These are phyloP conservation scores for Micromonas pusilla DNA, from an alignment of 139 green algal species.

Conservation along the genomic window DNA sequence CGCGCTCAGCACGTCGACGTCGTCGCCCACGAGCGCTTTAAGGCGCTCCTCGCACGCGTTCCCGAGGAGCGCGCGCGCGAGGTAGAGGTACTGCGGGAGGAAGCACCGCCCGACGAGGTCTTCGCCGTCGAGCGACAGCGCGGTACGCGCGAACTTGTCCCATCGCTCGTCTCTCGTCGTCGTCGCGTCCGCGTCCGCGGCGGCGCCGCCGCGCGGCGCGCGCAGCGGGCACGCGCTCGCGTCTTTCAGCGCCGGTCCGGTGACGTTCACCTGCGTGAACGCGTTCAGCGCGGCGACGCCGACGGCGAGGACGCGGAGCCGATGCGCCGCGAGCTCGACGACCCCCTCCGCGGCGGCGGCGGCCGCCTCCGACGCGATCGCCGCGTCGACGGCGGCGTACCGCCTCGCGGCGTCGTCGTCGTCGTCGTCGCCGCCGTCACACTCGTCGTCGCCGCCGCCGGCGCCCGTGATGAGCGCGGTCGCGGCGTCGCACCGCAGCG, in stretches of 20 bases:
- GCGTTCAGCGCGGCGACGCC: slow-evolving; percentile 43
- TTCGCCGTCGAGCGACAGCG: slow-evolving; percentile 55
- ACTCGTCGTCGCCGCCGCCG: neutral
- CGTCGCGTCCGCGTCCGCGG: slow-evolving; percentile 34
- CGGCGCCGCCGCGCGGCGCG: slow-evolving; percentile 27
- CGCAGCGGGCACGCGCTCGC: neutral
- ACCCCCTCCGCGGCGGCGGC: too few relatives aligned
- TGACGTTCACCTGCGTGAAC: slow-evolving; percentile 65
- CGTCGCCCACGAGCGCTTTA: neutral
- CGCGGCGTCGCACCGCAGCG: neutral
- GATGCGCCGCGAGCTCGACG: neutral
- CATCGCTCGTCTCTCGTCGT: neutral
- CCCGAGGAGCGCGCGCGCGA: slow-evolving; percentile 50
- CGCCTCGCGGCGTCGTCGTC: neutral
- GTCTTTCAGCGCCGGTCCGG: slow-evolving; percentile 35
- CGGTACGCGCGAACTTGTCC: slow-evolving; percentile 36
- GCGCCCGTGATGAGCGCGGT: neutral
- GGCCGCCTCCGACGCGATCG: neutral
- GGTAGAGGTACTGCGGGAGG: slow-evolving; percentile 64
- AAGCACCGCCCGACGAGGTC: slow-evolving; percentile 48
- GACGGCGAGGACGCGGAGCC: neutral
- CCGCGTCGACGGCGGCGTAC: neutral
- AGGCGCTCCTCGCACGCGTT: slow-evolving; percentile 21
- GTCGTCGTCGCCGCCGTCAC: neutral
- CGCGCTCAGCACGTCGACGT: neutral